Conservation (phyloP, 345 rosid species). For the Brassica rapa region DNA sequence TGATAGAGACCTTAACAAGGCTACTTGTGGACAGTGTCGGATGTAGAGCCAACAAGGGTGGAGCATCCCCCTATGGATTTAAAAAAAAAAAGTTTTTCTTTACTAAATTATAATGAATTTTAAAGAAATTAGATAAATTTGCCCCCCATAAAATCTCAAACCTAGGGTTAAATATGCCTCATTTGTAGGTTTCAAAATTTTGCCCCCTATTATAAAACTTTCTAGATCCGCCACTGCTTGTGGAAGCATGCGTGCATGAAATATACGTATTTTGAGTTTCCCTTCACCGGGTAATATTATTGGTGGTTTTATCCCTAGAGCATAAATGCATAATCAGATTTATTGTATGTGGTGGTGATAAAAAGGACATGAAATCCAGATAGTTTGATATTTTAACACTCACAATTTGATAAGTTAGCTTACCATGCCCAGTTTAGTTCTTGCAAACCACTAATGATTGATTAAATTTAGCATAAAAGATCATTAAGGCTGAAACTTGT, state of each 20-base stretch:
- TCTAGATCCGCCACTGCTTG: too few relatives aligned
- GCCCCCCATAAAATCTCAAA: too few relatives aligned
- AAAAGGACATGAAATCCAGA: not conserved
- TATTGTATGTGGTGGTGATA: conserved; percentile 16
- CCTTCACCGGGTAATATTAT: not conserved
- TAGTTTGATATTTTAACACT: not conserved
- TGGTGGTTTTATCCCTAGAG: conserved; percentile 25
- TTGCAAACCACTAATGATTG: not conserved
- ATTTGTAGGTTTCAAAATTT: too few relatives aligned
- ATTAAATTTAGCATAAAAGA: too few relatives aligned
- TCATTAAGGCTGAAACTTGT: too few relatives aligned
- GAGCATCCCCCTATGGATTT: too few relatives aligned
- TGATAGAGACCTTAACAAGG: conserved; percentile 28
- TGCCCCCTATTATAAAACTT: too few relatives aligned
- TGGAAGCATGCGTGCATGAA: conserved; percentile 11
- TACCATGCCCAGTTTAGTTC: not conserved
- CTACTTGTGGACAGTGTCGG: not conserved
- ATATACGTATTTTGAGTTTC: not conserved
- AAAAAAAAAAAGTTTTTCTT: too few relatives aligned
- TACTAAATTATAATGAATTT: too few relatives aligned
- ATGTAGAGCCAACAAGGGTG: too few relatives aligned
- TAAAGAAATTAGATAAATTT: too few relatives aligned
- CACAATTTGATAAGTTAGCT: not conserved
- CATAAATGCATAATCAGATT: conserved; percentile 15
- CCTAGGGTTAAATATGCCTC: too few relatives aligned